Base-by-base conservation (phyloP, 1,139 yeast genomes). In the Protomyces gravidus region DNA sequence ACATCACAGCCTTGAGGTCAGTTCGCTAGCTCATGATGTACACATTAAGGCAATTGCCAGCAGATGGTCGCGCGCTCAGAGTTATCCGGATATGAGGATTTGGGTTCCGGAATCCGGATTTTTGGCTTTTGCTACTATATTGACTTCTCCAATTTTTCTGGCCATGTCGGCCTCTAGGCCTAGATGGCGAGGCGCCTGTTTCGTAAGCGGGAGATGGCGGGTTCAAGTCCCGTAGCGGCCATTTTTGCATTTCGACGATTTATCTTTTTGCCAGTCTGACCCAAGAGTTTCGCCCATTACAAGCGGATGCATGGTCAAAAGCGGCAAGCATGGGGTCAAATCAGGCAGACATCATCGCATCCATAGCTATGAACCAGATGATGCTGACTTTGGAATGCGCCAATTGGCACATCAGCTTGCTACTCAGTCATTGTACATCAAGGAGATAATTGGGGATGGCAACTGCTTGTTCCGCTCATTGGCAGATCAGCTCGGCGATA, bases 391-490 rank as follows among this genome's bases (percentile, higher is more conserved):
- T 15, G 58, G 58, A 1, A 47, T 33, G 25, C 36, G 39, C 11
- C 50, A 30, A 15, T 42, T 53, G 19, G 33, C 26, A 39, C 58
- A 77, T 0, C 64, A 73, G 17, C 68, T 75, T 33, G 67, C 64
- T 25, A 62, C 66, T 15, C 67, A 73, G 30, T 74, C 73, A 1
- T 66, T 74, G 6, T 73, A 73, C 63, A 75, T 76, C 1, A 65
- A 74, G 5, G 66, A 71, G 9, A 74, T 73, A 40, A 67, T 67
- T 19, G 78, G 77, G 9, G 78, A 75, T 56, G 78, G 78, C 25
- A 75, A 75, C 67, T 75, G 78, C 62, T 64, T 75, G 28, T 75
- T 75, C 62, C 69, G 78, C n/a, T 72, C 78, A 0, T 62, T 75
- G 42, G 69, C 75, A 15, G 78, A 75, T 64, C 78, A 75, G 64